Base-by-base conservation (phyloP, 768 basidiomycete species). In the Trametes punicea region DNA sequence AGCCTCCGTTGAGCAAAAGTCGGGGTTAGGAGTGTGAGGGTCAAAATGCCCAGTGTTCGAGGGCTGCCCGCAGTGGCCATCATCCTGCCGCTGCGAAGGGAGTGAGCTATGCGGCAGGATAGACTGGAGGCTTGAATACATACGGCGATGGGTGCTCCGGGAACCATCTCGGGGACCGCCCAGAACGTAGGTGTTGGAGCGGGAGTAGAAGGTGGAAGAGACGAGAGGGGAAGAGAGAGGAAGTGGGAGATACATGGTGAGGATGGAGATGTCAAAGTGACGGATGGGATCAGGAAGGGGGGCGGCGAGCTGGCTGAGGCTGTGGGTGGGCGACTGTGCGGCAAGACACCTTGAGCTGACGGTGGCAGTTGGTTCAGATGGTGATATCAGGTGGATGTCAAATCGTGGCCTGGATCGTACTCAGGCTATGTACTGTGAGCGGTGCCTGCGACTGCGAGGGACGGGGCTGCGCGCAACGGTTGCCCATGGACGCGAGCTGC, bases 291-390 rank as follows among this genome's bases (percentile, higher is more conserved):
- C 33, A 51, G 33, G 48, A 34, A 47, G 41, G 11, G 30, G 26
- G 25, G 26, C 18, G n/a, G 25, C 25, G 36, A 36, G 34, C n/a
- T 31, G 36, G 13, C 11, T 4, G 40, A 44, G 41, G 55, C 55
- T 50, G 55, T 56, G 55, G 41, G 26, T 18, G 47, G 48, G 48
- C 46, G 55, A 48, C 46, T 42, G 33, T 21, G 9, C 16, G 10
- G 2, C 8, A 6, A 27, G 42, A 44, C 42, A 44, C 26, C 18
- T 41, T 41, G 40, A 23, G 42, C 25, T 11, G 42, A n/a, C 6
- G 7, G 39, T 41, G 39, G 39, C 42, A 41, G 40, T 20, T 41
- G 40, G 42, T 6, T 26, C 33, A 44, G 44, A 44, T 40, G 46
- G 27, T 36, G 38, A 46, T 54, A 15, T 20, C 42, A 25, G 34